phyloP scores from a whole-genome alignment of 495 filamentous ascomycete species.

The Platismatia glauca region DNA sequence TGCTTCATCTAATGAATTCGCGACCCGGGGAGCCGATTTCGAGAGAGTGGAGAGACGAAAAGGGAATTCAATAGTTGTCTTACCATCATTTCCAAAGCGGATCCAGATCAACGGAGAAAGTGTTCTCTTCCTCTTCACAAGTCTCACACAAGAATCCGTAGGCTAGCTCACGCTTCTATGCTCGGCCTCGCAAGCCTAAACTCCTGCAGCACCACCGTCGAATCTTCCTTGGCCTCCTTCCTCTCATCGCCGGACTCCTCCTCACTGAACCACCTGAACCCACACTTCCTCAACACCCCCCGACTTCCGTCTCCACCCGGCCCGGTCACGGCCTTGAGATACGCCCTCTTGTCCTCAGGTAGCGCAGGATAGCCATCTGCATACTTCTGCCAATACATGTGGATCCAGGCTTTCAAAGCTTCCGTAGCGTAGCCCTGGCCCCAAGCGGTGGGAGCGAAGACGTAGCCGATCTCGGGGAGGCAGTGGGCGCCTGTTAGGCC shows the following conservation, averaged over 20 bases:
- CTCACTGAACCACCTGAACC: background rate
- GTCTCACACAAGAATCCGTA: background rate
- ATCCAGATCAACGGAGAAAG: background rate
- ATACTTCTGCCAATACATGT: slow-evolving; percentile 26
- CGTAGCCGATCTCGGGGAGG: slow-evolving; percentile 32
- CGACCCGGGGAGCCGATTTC: background rate
- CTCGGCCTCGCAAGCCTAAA: background rate
- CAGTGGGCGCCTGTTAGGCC: slow-evolving; percentile 6
- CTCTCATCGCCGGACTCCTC: background rate
- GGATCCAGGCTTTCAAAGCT: slow-evolving; percentile 27
- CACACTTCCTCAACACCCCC: slow-evolving; percentile 2
- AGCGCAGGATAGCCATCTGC: slow-evolving; percentile 21
- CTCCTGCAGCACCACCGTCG: background rate
- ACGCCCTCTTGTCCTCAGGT: background rate
- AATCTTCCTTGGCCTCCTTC: background rate
- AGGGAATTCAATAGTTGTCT: background rate
- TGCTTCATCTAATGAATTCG: background rate
- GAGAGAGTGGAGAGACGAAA: background rate
- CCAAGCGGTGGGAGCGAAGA: slow-evolving; percentile 28
- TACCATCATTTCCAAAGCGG: background rate
- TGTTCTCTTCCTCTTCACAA: background rate
- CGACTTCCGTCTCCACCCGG: background rate
- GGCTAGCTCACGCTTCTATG: background rate
- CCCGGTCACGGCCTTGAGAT: slow-evolving; percentile 1
- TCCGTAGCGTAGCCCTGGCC: slow-evolving; percentile 33